phyloP scores from a whole-genome alignment of 305 asterid genomes.

The Fraxinus nigra region DNA sequence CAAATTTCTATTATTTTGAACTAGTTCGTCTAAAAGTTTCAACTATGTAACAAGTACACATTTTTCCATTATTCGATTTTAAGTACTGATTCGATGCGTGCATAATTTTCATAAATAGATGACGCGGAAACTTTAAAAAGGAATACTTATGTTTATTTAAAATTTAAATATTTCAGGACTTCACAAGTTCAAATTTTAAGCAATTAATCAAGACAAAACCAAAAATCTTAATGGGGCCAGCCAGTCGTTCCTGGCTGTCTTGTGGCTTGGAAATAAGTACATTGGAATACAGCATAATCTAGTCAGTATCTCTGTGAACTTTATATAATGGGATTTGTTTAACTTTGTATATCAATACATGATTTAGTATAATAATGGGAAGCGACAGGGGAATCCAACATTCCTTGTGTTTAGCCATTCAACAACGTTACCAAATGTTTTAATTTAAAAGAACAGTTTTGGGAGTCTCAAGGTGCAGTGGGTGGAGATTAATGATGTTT shows the following conservation, averaged over 20 bases:
- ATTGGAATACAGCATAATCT: conserved; percentile 33
- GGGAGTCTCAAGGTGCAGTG: conserved; percentile 56
- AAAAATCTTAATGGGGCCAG: conserved; percentile 38
- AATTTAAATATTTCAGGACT: neutral
- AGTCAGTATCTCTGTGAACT: conserved; percentile 52
- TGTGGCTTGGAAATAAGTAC: conserved; percentile 42
- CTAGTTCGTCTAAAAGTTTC: neutral
- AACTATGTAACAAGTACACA: neutral
- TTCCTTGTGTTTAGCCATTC: conserved; percentile 88
- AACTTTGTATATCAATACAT: neutral
- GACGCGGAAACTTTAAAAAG: neutral
- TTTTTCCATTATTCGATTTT: no score
- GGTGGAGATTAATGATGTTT: conserved; percentile 34
- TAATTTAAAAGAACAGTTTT: conserved; percentile 43
- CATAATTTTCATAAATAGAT: no score
- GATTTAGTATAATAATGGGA: conserved; percentile 27
- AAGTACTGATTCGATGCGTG: neutral
- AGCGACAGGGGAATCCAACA: conserved; percentile 55
- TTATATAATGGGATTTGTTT: conserved; percentile 28
- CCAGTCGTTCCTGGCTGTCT: conserved; percentile 31
- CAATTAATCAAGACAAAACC: neutral
- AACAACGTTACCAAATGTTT: conserved; percentile 53
- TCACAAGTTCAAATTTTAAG: neutral
- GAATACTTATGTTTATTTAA: neutral
- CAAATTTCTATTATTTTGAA: neutral